Base-by-base conservation (phyloP, 805 yeast genomes). In the Saccharomycopsis guyanensis region DNA sequence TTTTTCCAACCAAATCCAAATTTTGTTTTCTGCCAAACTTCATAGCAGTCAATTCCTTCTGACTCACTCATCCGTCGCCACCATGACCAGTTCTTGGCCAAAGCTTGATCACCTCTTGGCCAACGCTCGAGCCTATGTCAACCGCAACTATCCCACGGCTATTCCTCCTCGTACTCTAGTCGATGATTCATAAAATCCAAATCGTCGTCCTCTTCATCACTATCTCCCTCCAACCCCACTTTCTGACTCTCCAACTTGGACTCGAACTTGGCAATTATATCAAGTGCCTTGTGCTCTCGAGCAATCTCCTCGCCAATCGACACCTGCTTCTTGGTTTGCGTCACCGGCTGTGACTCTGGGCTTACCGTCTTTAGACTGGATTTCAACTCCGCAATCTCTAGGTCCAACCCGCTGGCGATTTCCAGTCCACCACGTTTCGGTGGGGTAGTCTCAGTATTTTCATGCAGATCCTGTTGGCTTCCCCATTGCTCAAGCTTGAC, bases 401-500 rank as follows among this genome's bases (percentile, higher is more conserved):
- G 19, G 16, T 42, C 27, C 7, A 20, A 23, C 36, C 37, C 6
- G n/a, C 29, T 13, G 13, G 23, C 25, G 12, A 34, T 23, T 27
- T 36, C 42, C 31, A 13, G 8, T 27, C 37, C 36, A 12, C 20
- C 12, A n/a, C 35, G 15, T 2, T 5, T 20, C 24, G 13, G n/a
- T 25, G 13, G 13, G 12, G 7, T 25, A 22, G 16, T 19, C 4
- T 8, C n/a, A n/a, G 2, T 31, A 12, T 29, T 4, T 12, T 4
- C 24, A 29, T 27, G 15, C 3, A 13, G 16, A 29, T n/a, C 29
- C 13, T 27, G 32, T 10, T 27, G 32, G 13, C 13, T 27, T 27
- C 7, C 3, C 39, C 13, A 23, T 5, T n/a, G 5, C 8, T 40
- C 42, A 50, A 45, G 41, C 38, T 40, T 49, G 48, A 51, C 52